These are phyloP conservation scores for Fusarium chuoi DNA, from an alignment of 2,329 filamentous ascomycete genomes.

Conservation along the genomic window DNA sequence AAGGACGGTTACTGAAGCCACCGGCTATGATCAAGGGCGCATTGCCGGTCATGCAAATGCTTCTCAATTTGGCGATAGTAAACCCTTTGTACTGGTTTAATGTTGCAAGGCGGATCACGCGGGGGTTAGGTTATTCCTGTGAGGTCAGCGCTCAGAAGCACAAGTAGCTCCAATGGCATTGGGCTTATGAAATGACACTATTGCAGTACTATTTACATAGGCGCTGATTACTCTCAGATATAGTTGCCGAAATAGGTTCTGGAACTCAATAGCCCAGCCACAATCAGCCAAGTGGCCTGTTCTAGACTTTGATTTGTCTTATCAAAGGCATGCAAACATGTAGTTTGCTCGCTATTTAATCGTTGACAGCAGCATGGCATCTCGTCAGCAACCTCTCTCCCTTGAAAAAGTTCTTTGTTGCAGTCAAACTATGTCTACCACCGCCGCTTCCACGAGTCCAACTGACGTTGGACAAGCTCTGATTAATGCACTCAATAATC, in stretches of 20 bases:
- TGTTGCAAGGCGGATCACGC: too few relatives aligned
- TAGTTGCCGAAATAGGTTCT: not conserved
- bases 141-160: too few relatives aligned
- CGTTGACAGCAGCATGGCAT: too few relatives aligned
- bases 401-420: not conserved
- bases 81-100: too few relatives aligned
- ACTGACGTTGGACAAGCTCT: not conserved
- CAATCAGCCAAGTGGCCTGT: not conserved
- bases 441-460: not conserved
- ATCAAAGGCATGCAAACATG: too few relatives aligned
- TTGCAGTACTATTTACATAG: not conserved
- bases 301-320: not conserved
- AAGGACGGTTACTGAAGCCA: too few relatives aligned
- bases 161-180: too few relatives aligned
- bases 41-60: too few relatives aligned
- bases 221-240: not conserved
- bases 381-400: too few relatives aligned
- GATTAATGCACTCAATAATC: not conserved
- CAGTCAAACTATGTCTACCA: not conserved
- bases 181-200: not conserved
- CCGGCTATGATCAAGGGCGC: not conserved
- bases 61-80: too few relatives aligned
- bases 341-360: too few relatives aligned
- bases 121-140: too few relatives aligned
- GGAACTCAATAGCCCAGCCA: not conserved